These are phyloP conservation scores for Populus alba DNA, from an alignment of 345 rosid species.

Conservation along the genomic window DNA sequence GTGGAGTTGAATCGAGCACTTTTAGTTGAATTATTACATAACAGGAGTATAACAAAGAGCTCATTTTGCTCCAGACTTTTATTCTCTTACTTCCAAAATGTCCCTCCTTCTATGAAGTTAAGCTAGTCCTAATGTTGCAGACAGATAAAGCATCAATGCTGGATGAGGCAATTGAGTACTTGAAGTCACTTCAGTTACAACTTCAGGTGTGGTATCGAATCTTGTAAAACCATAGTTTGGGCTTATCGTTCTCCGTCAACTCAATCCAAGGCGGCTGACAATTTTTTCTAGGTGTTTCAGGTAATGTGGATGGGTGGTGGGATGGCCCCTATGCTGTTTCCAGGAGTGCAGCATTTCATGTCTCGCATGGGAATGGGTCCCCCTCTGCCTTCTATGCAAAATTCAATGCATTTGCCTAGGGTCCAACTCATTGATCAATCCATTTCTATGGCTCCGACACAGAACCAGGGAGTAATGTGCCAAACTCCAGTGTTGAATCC, in stretches of 20 bases:
- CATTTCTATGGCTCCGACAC: not conserved
- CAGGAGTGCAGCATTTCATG: conserved; percentile 21
- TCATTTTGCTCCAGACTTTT: not conserved
- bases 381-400: not conserved
- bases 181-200: conserved; percentile 55
- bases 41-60: not conserved
- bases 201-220: conserved; percentile 44
- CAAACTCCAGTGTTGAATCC: not conserved
- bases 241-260: not conserved
- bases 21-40: not conserved
- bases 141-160: conserved; percentile 62
- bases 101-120: not conserved
- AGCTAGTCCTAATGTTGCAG: conserved; percentile 23
- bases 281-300: conserved; percentile 38
- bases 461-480: not conserved
- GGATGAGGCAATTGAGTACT: conserved; percentile 58
- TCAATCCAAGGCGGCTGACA: conserved; percentile 39
- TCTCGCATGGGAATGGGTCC: conserved; percentile 39
- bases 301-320: conserved; percentile 7
- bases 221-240: not conserved
- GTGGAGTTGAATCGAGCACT: not conserved
- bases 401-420: not conserved
- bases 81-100: not conserved
- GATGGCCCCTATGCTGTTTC: not conserved
- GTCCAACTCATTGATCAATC: not conserved